Conservation (phyloP, 805 yeast species). For the Hyphopichia homilentoma region DNA sequence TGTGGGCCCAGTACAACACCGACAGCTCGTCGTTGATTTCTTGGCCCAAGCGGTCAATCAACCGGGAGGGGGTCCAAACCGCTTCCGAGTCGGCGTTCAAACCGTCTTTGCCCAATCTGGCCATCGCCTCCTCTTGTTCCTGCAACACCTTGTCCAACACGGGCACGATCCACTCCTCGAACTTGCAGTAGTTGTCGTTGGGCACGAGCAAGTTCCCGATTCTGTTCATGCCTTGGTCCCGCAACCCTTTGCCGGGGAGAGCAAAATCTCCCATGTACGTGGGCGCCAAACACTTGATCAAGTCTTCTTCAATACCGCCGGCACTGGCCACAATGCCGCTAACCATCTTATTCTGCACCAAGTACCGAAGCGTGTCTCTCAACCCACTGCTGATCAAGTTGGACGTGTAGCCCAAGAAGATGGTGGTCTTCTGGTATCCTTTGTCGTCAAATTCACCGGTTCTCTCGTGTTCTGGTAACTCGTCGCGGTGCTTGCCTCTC, state of each 20-base stretch:
- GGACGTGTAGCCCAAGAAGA: slow-evolving; percentile 94
- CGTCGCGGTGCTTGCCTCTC: slow-evolving; percentile 79
- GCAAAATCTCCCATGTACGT: slow-evolving; percentile 92
- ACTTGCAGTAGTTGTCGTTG: slow-evolving; percentile 94
- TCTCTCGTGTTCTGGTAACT: slow-evolving; percentile 59
- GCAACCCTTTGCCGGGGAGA: slow-evolving; percentile 71
- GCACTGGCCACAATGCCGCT: slow-evolving; percentile 96
- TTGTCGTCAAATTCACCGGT: slow-evolving; percentile 75
- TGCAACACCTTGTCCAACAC: slow-evolving; percentile 79
- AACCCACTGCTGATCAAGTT: slow-evolving; percentile 93
- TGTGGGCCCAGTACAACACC: slow-evolving; percentile 97
- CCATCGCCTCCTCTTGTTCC: slow-evolving; percentile 76
- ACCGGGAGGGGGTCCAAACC: slow-evolving; percentile 93
- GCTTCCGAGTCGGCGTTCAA: slow-evolving; percentile 61
- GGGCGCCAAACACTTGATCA: slow-evolving; percentile 94
- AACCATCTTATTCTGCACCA: slow-evolving; percentile 92
- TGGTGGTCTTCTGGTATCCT: slow-evolving; percentile 81
- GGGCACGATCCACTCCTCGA: slow-evolving; percentile 99
- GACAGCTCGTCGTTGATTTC: slow-evolving; percentile 93
- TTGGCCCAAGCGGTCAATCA: slow-evolving; percentile 90
- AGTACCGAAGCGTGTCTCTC: slow-evolving; percentile 82
- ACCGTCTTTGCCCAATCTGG: slow-evolving; percentile 44
- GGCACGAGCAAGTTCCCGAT: slow-evolving; percentile 97
- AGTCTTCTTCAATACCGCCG: slow-evolving; percentile 97
- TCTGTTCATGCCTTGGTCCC: slow-evolving; percentile 96